These are phyloP conservation scores for Exophiala alcalophila DNA, from an alignment of 2,329 filamentous ascomycete genomes.

Conservation along the genomic window DNA sequence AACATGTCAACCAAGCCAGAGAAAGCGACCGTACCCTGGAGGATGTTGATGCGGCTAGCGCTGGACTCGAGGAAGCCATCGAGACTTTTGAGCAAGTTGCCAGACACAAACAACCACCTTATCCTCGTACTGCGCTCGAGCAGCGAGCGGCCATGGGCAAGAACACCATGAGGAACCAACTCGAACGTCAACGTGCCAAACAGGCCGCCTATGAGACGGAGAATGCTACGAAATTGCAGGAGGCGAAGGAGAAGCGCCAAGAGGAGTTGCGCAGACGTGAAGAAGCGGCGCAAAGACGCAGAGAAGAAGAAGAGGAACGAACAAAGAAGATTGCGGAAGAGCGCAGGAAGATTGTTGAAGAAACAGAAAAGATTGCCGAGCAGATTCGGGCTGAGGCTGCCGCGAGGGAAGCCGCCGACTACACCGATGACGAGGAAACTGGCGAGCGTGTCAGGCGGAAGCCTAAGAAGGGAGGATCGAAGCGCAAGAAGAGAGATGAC, in stretches of 20 bases:
- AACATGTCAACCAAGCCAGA: slow-evolving; percentile 68
- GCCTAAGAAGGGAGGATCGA: slow-evolving; percentile 62
- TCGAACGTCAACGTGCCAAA: slow-evolving; percentile 77
- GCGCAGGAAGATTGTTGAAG: slow-evolving; percentile 73
- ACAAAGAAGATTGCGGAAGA: slow-evolving; percentile 83
- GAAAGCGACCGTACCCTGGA: slow-evolving; percentile 74
- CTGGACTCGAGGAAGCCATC: slow-evolving; percentile 83
- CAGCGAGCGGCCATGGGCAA: slow-evolving; percentile 96
- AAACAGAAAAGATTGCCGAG: slow-evolving; percentile 69
- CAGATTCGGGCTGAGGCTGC: slow-evolving; percentile 69
- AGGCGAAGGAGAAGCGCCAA: slow-evolving; percentile 76
- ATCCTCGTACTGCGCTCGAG: slow-evolving; percentile 85
- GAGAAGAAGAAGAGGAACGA: slow-evolving; percentile 68
- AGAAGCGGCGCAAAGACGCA: slow-evolving; percentile 65
- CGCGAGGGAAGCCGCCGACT: slow-evolving; percentile 67
- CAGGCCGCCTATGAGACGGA: slow-evolving; percentile 91
- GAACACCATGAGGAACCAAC: slow-evolving; percentile 89
- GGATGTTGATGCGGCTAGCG: slow-evolving; percentile 76
- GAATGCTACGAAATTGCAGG: slow-evolving; percentile 82
- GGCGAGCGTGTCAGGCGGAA: slow-evolving; percentile 77
- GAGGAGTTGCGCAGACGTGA: slow-evolving; percentile 75
- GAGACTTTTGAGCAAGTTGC: slow-evolving; percentile 61
- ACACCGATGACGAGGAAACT: slow-evolving; percentile 77
- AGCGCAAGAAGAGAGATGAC: slow-evolving; percentile 42
- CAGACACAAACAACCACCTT: slow-evolving; percentile 68